Base-by-base conservation (phyloP, 2,329 filamentous ascomycete species). In the Teratosphaeria epicoccoides region DNA sequence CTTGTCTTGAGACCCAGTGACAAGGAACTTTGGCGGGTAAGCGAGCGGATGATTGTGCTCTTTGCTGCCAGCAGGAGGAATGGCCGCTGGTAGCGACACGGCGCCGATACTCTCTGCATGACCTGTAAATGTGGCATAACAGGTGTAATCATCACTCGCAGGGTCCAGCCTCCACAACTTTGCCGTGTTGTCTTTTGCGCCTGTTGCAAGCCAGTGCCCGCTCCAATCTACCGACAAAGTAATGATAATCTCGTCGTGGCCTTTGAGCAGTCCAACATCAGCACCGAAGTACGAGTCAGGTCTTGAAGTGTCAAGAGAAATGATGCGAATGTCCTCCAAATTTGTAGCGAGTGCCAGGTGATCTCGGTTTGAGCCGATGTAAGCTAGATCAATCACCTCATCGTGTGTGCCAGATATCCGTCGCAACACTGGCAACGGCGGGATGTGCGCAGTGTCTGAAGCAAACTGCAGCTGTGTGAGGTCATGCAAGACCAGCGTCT, bases 321-420 rank as follows among this genome's bases (percentile, higher is more conserved):
- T 82, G 52, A 98, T 79, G 46, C 91, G 82, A 49, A 98, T 81
- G 56, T 95, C 90, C 70, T 98, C 93, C 0, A 90, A 88, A 67
- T 98, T 98, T 2, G 91, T 97, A 6, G 91, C 93, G 24, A 98
- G 74, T 5, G 93, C 94, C 55, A 98, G 77, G 49, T 94, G 72
- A 2, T 88, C 91, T 52, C 81, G 82, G 61, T 95, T 84, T 0
- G 83, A 81, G 1, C 93, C 81, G 50, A 97, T 76, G 63, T 93
- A 96, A 25, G 85, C 87, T 28, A 98, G 73, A 65, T 98, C 94
- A 59, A 98, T 96, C 49, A 98, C 89, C 68, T 98, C 93, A 66
- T 98, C 94, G 68, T 97, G 89, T 6, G 93, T 96, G 49, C 93
- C 94, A 4, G 91, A 95, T 59, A 98, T 94, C 44, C 88, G 81